These are phyloP conservation scores for Adansonia madagascariensis DNA, from an alignment of 441 rosid species.

Conservation along the genomic window DNA sequence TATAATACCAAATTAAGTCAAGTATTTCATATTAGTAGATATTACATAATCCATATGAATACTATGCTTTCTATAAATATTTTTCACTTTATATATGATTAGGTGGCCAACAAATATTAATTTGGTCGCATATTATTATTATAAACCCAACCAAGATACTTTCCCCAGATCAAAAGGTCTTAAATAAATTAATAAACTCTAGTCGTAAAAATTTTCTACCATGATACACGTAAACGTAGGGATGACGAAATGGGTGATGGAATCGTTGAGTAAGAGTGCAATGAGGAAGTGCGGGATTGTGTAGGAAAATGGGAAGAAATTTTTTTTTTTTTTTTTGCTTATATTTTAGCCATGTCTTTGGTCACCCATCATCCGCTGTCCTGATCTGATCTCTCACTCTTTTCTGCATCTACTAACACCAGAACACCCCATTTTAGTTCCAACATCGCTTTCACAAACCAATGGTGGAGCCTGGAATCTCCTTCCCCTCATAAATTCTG, in stretches of 20 bases:
- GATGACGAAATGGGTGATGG: conserved; percentile 78
- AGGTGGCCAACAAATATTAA: background rate
- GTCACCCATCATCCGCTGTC: conserved; percentile 31
- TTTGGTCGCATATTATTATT: background rate
- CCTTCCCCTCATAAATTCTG: conserved; percentile 11
- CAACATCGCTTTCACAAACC: conserved; percentile 60
- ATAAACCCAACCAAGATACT: background rate
- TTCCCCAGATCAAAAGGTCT: background rate
- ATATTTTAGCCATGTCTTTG: conserved; percentile 37
- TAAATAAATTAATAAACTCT: background rate
- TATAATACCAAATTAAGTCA: no score
- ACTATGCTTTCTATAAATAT: background rate
- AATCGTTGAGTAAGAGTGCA: conserved; percentile 76
- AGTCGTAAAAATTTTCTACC: background rate
- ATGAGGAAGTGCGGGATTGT: conserved; percentile 49
- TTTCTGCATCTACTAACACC: conserved; percentile 32
- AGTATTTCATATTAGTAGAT: no score
- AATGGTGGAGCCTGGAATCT: conserved; percentile 47
- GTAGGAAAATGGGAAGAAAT: conserved; percentile 45
- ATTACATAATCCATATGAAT: no score
- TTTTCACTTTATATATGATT: background rate
- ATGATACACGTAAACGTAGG: conserved; percentile 51
- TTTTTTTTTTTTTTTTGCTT: background rate
- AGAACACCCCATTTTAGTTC: conserved; percentile 65
- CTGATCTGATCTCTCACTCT: background rate